Evolutionary conservation across 2,329 filamentous ascomycete species (phyloP).

Genomic region (Claviceps africana): DNA sequence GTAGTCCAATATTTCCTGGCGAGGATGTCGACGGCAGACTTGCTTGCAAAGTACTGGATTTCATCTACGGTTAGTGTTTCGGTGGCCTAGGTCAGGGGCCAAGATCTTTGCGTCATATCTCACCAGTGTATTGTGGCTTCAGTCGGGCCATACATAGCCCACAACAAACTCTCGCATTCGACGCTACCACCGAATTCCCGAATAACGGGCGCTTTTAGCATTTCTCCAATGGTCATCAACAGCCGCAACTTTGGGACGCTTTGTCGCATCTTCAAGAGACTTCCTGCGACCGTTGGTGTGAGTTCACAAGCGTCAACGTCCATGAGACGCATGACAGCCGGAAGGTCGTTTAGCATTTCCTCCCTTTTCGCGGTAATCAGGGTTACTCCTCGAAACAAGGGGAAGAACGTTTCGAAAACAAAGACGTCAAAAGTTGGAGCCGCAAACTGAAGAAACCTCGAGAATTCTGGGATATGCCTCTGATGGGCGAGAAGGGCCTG

Average conservation of each 20-base stretch:
- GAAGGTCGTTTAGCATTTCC: conserved; percentile 62
- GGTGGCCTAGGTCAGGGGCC: background rate
- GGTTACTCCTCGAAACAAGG: conserved; percentile 58
- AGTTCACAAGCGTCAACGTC: conserved; percentile 73
- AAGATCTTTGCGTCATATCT: conserved; percentile 9
- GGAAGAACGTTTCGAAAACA: conserved; percentile 90
- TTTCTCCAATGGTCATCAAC: conserved; percentile 81
- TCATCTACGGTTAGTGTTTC: background rate
- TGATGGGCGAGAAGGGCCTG: conserved; percentile 77
- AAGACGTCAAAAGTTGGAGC: conserved; percentile 90
- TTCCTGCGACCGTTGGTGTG: conserved; percentile 75
- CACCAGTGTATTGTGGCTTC: conserved; percentile 80
- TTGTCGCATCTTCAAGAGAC: conserved; percentile 52
- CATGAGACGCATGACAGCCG: conserved; percentile 48
- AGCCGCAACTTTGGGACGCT: conserved; percentile 55
- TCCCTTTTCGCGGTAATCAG: conserved; percentile 57
- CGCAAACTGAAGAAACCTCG: conserved; percentile 79
- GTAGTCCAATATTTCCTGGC: conserved; percentile 59
- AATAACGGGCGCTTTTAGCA: conserved; percentile 68
- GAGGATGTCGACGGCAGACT: conserved; percentile 41
- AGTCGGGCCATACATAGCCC: conserved; percentile 90
- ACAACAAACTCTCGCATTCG: conserved; percentile 49
- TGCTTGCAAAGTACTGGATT: conserved; percentile 51
- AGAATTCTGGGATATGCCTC: conserved; percentile 59
- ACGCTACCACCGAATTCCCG: conserved; percentile 58